phyloP scores from a whole-genome alignment of 345 rosid species.

The Sapria himalayana region DNA sequence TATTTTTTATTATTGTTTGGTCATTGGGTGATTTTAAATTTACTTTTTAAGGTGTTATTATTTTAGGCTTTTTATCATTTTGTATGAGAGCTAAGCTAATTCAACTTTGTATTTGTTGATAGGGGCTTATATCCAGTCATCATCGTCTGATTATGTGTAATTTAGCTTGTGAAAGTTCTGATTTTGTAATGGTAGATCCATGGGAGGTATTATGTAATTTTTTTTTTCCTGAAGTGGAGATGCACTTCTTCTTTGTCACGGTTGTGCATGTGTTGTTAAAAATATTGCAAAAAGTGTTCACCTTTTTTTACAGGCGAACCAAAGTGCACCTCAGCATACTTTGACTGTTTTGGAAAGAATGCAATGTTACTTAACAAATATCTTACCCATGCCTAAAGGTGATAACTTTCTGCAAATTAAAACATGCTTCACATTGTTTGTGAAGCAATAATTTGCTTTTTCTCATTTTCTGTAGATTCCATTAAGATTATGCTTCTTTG shows the following conservation, averaged over 20 bases:
- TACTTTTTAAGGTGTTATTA: no score
- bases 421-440: not conserved
- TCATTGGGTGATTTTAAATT: no score
- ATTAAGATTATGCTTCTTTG: slow-evolving; percentile 70
- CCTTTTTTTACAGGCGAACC: slow-evolving; percentile 36
- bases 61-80: no score
- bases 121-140: slow-evolving; percentile 60
- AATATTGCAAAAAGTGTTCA: not conserved
- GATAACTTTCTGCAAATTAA: not conserved
- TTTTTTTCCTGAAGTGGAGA: not conserved
- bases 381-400: slow-evolving; percentile 21
- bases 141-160: slow-evolving; percentile 54
- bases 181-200: slow-evolving; percentile 76
- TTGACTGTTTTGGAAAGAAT: slow-evolving; percentile 41
- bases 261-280: not conserved
- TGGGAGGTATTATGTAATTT: slow-evolving; percentile 46
- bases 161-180: slow-evolving; percentile 56
- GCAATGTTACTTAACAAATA: slow-evolving; percentile 21
- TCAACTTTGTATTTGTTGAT: no score
- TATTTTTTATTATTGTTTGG: no score
- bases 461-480: slow-evolving; percentile 22
- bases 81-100: no score
- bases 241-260: not conserved
- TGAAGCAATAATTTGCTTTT: not conserved
- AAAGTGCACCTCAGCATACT: slow-evolving; percentile 45